A percentile compares a stretch with the other conserved stretches of the same genome.
phyloP scores from a whole-genome alignment of 202 grass and related monocot genomes.

The Setaria viridis region DNA sequence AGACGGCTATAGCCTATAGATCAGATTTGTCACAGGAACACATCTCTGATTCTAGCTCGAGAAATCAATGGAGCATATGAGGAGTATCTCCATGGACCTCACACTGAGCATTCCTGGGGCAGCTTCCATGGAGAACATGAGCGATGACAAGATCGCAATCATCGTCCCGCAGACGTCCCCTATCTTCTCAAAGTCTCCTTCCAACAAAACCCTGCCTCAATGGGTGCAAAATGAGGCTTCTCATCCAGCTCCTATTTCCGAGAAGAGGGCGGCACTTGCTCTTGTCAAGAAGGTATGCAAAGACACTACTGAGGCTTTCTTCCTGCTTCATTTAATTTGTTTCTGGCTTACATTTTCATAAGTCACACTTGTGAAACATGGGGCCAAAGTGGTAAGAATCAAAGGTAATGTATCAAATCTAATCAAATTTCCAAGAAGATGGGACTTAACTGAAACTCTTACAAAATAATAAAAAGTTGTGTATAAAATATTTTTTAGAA shows the following conservation, averaged over 20 bases:
- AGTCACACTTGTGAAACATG: too few relatives aligned
- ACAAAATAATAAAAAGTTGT: background rate
- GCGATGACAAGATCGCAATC: conserved; percentile 16
- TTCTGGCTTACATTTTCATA: too few relatives aligned
- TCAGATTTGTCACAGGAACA: background rate
- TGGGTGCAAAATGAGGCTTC: background rate
- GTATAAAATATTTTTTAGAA: background rate
- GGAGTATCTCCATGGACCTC: conserved; percentile 28
- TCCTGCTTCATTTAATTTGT: too few relatives aligned
- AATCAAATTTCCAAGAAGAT: too few relatives aligned
- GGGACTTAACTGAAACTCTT: too few relatives aligned
- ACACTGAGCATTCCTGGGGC: conserved; percentile 37
- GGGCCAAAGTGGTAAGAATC: too few relatives aligned
- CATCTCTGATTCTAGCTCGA: background rate
- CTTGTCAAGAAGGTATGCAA: conserved; percentile 20
- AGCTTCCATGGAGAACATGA: background rate
- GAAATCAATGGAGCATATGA: background rate
- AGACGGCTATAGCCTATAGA: background rate
- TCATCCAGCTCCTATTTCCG: background rate
- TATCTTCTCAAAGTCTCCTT: background rate
- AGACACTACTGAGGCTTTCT: too few relatives aligned
- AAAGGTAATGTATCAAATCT: too few relatives aligned
- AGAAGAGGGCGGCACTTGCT: background rate
- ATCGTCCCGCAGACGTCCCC: background rate
- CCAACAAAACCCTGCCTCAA: conserved; percentile 10